Evolutionary conservation across 1,284 basidiomycete genomes (phyloP), one percentile per base, ranked within the genome.

Genomic region (Cutaneotrichosporon mucoides): DNA sequence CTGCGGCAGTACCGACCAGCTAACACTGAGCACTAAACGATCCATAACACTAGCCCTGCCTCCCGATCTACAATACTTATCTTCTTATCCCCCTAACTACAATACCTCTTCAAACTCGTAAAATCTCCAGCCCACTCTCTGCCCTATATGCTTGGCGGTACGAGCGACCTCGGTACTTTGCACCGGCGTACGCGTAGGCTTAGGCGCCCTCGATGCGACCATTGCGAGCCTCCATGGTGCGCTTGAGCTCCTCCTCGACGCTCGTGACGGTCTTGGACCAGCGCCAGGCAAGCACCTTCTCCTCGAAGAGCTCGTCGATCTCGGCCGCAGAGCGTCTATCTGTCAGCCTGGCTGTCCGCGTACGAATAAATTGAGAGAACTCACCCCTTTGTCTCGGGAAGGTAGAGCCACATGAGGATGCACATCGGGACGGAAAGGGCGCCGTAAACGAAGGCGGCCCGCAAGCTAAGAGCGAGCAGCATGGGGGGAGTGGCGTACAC

Each of bases 221-320:
- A 3, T 24, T 24, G 24, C 24, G 24, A 24, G 24, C 24, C 24
- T 24, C 24, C 43, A 54, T 24, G 8, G 53, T 42, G 11, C 34
- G 41, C 12, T 15, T 16, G 33, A 57, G n/a, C 47, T 59, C 54
- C 41, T 63, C 55, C 56, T 70, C 65, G 40, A 62, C 51, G 9
- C 44, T 34, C 15, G 70, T 72, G 48, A 64, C 60, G 12, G 73
- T 76, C 53, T 60, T 67, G 46, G 57, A 57, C 69, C 75, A 77
- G 35, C 65, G 58, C 73, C 76, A 74, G 9, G 76, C 73, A 9
- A 73, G 75, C 43, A 77, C 64, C 16, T 62, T 63, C 51, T 67
- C 55, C 57, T 77, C 72, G 63, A 73, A 77, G 33, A 77, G 69
- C 61, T 76, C 67, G 64, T 76, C 76, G 36, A 78, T 61, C 63